Percentiles rank a stretch among this genome's conserved stretches.
Evolutionary conservation across 1,284 basidiomycete genomes (phyloP).

Genomic region (Cryptococcus hybrid): DNA sequence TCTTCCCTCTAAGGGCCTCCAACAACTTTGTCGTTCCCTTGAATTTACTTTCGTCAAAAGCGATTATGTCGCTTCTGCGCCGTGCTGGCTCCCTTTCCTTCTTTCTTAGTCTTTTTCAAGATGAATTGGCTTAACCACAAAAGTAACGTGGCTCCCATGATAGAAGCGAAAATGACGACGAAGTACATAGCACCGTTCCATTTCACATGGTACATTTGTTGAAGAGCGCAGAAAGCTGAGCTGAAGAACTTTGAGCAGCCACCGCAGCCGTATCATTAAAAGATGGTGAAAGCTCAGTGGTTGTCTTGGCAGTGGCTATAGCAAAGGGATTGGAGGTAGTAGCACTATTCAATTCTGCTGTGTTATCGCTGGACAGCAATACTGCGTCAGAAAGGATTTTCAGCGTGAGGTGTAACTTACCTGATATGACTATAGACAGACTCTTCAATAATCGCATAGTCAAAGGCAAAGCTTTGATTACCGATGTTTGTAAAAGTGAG

Average conservation of each 20-base stretch:
- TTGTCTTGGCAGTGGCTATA: background rate
- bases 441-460: constrained; percentile 23
- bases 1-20: constrained; percentile 18
- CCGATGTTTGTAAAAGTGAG: constrained; percentile 19
- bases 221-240: constrained; percentile 16
- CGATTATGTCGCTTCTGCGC: too few relatives aligned
- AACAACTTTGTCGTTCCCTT: constrained; percentile 15
- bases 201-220: constrained; percentile 13
- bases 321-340: background rate
- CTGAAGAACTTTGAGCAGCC: constrained; percentile 9
- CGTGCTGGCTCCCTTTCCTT: too few relatives aligned
- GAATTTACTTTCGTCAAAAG: too few relatives aligned
- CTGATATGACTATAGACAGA: background rate
- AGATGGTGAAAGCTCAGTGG: background rate
- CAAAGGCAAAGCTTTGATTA: constrained; percentile 22
- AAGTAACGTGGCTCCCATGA: constrained; percentile 3
- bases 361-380: too few relatives aligned
- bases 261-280: background rate
- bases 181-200: constrained; percentile 28
- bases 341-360: background rate
- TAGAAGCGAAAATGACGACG: constrained; percentile 19
- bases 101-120: background rate
- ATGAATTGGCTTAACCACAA: background rate
- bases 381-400: background rate
- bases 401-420: background rate